These are phyloP conservation scores for Saccharomyces hybrid DNA, from an alignment of 1,139 yeast species.

Conservation along the genomic window DNA sequence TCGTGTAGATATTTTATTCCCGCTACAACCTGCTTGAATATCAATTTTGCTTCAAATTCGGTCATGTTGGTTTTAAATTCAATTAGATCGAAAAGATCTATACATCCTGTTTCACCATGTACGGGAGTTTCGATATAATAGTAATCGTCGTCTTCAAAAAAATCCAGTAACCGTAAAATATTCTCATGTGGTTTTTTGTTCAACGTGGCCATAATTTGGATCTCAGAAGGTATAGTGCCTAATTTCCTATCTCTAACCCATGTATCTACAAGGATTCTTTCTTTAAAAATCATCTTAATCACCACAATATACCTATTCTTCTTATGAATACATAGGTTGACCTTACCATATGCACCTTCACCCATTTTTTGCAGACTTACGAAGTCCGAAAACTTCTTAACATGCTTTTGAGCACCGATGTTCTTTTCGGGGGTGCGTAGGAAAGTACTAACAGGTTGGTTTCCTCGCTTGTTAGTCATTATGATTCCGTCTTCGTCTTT, in stretches of 20 bases:
- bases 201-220: conserved; percentile 79
- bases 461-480: neutral
- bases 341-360: conserved; percentile 95
- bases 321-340: conserved; percentile 65
- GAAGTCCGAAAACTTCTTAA: conserved; percentile 66
- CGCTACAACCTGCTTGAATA: conserved; percentile 70
- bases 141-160: conserved; percentile 82
- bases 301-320: conserved; percentile 54
- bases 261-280: conserved; percentile 86
- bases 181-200: conserved; percentile 76
- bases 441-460: conserved; percentile 5
- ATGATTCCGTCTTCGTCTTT: neutral
- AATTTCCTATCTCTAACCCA: conserved; percentile 90
- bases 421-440: conserved; percentile 12
- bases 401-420: conserved; percentile 54
- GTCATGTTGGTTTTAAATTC: conserved; percentile 75
- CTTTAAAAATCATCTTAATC: conserved; percentile 83
- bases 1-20: conserved; percentile 76
- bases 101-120: conserved; percentile 80
- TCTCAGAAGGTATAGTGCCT: conserved; percentile 93
- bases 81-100: conserved; percentile 84
- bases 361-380: conserved; percentile 71
- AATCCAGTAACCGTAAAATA: conserved; percentile 75
- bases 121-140: conserved; percentile 87
- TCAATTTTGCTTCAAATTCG: conserved; percentile 65